These are phyloP conservation scores for Lablab purpureus DNA, from an alignment of 306 rosid genomes.

Conservation along the genomic window DNA sequence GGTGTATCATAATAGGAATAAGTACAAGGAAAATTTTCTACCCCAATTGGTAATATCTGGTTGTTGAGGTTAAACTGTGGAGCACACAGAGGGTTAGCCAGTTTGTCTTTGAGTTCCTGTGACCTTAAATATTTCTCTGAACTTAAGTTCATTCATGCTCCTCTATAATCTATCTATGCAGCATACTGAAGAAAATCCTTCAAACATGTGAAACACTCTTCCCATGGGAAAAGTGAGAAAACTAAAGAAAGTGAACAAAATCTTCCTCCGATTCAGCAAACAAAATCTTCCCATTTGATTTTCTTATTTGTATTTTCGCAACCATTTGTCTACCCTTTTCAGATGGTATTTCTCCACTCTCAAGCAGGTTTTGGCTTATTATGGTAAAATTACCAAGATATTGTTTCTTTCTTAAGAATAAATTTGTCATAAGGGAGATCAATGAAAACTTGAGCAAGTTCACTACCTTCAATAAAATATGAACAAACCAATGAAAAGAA, in stretches of 20 bases:
- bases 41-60: conserved; percentile 34
- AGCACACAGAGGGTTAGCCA: background rate
- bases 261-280: background rate
- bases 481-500: background rate
- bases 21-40: background rate
- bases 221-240: background rate
- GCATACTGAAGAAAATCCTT: background rate
- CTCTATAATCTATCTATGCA: background rate
- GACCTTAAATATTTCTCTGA: background rate
- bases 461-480: background rate
- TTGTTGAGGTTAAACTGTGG: background rate
- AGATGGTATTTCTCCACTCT: background rate
- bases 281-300: background rate
- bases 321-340: background rate
- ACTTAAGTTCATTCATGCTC: background rate
- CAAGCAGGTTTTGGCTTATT: background rate
- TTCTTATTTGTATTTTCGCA: background rate
- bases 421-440: conserved; percentile 16
- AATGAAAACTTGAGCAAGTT: conserved; percentile 30
- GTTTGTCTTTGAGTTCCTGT: background rate
- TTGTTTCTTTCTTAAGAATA: background rate
- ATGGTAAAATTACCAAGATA: background rate
- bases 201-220: background rate
- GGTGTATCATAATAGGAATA: background rate
- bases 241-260: background rate